A percentile compares a stretch with the other conserved stretches of the same genome.
phyloP scores from a whole-genome alignment of 2,329 filamentous ascomycete genomes.

The Graphilbum ipis-grandicollis region DNA sequence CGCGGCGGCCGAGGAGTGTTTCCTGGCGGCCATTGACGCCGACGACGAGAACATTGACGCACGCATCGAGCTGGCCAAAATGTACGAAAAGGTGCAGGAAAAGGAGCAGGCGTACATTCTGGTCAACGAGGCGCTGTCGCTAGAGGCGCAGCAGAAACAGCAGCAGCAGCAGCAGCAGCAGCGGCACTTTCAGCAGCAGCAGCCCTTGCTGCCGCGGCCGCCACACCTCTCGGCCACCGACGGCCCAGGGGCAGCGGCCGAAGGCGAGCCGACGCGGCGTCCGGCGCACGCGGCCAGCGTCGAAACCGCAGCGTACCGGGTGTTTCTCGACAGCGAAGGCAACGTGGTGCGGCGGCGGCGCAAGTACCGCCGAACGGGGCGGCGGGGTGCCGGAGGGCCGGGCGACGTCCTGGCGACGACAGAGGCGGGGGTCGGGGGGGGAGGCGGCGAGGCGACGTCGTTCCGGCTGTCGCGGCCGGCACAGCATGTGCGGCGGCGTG shows the following conservation, averaged over 20 bases:
- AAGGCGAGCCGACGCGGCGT: conserved; percentile 12
- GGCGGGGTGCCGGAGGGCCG: conserved; percentile 11
- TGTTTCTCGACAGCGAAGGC: conserved; percentile 9
- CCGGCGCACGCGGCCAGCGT: conserved; percentile 7
- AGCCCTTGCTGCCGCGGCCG: too few species aligned
- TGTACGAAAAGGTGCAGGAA: conserved; percentile 63
- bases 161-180: conserved; percentile 3
- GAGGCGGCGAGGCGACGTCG: too few species aligned
- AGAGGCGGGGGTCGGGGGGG: neutral
- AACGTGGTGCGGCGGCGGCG: conserved; percentile 9
- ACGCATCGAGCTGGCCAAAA: conserved; percentile 61
- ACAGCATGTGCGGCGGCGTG: conserved; percentile 5
- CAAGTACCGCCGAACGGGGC: conserved; percentile 5
- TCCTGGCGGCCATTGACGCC: conserved; percentile 54
- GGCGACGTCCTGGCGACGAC: conserved; percentile 7
- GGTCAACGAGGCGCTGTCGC: conserved; percentile 54
- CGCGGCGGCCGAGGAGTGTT: conserved; percentile 59
- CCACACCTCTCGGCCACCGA: too few species aligned
- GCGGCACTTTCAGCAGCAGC: neutral
- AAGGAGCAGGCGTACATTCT: conserved; percentile 62
- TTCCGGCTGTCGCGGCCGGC: neutral
- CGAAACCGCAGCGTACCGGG: conserved; percentile 9
- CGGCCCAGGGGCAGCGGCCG: conserved; percentile 10
- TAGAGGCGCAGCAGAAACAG: conserved; percentile 32
- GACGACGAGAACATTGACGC: conserved; percentile 60